Conservation (phyloP, 306 rosid genomes). For the Ormosia emarginata region DNA sequence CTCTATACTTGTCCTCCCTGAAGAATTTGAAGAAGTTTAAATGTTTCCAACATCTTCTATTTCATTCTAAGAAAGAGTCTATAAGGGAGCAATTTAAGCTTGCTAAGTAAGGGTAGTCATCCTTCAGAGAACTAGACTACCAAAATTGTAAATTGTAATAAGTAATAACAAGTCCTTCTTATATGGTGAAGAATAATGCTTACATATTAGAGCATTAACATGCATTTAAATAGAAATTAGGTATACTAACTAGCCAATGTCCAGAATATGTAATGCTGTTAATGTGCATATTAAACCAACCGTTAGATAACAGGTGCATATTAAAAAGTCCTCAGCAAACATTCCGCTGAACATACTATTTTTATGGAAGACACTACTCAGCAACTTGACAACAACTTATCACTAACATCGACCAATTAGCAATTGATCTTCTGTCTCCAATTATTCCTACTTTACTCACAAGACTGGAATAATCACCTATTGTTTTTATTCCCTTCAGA, state of each 20-base stretch:
- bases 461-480: constrained; percentile 53
- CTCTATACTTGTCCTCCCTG: background rate
- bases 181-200: background rate
- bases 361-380: background rate
- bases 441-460: background rate
- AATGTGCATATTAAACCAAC: background rate
- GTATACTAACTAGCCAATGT: background rate
- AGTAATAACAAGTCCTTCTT: background rate
- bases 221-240: background rate
- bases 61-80: background rate
- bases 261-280: background rate
- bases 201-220: background rate
- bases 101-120: background rate
- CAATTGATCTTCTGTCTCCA: background rate
- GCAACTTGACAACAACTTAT: background rate
- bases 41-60: background rate
- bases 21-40: background rate
- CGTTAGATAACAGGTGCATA: background rate
- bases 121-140: background rate
- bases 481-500: constrained; percentile 57
- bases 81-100: background rate
- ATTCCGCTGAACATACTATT: background rate
- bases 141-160: background rate
- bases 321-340: background rate
- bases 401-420: background rate